A percentile compares a stretch with the other conserved stretches of the same genome.
Evolutionary conservation across 1,284 basidiomycete genomes (phyloP).

Genomic region (Athelia psychrophila): DNA sequence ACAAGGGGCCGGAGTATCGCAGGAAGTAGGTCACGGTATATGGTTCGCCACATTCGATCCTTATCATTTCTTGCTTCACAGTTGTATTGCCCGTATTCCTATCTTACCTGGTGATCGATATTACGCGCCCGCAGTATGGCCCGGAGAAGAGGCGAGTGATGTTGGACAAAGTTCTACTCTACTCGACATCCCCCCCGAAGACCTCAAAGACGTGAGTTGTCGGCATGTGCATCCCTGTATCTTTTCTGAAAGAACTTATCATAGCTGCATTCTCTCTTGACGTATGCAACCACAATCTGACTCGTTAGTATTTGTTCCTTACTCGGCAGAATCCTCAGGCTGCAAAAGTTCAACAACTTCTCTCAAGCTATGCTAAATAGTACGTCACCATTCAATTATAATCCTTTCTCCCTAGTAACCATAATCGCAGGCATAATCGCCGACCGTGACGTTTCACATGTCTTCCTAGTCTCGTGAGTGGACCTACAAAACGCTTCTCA

Average conservation of each 20-base stretch:
- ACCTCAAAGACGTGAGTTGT: no score
- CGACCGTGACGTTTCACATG: constrained; percentile 43
- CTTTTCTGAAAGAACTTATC: background rate
- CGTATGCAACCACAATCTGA: constrained; percentile 40
- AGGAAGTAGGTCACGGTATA: constrained; percentile 34
- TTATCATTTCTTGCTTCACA: constrained; percentile 31
- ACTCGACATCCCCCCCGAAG: no score
- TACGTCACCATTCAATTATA: constrained; percentile 18
- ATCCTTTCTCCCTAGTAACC: constrained; percentile 3
- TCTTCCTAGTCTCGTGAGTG: constrained; percentile 48
- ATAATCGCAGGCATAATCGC: constrained; percentile 39
- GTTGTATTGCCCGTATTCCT: constrained; percentile 38
- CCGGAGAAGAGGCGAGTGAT: constrained; percentile 17
- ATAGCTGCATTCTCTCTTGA: constrained; percentile 53
- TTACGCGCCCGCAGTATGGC: constrained; percentile 40
- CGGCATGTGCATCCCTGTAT: background rate
- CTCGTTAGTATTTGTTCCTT: no score
- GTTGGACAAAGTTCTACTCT: no score
- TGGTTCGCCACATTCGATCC: background rate
- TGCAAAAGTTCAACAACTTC: constrained; percentile 65
- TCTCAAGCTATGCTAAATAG: constrained; percentile 60
- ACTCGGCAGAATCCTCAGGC: no score
- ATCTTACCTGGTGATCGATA: constrained; percentile 36
- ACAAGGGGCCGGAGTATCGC: constrained; percentile 53
- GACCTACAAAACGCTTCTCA: no score